Base-by-base conservation (phyloP, 306 rosid species). In the Cicer yamashitae region DNA sequence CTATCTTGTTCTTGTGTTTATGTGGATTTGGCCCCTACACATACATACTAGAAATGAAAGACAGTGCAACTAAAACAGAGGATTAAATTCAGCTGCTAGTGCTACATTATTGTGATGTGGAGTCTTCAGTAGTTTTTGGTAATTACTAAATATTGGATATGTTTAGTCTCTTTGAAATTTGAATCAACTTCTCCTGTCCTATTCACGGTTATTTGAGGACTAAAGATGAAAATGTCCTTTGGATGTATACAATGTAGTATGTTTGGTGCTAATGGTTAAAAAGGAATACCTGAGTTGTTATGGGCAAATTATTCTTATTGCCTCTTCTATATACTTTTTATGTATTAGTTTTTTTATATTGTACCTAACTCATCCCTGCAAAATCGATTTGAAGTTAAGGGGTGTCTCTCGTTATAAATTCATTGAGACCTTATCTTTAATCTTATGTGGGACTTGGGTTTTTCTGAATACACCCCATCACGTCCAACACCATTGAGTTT, bases 1-100 rank as follows among this genome's bases (percentile, higher is more conserved):
- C 69, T 63, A 63, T 62, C 22, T 62, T 14, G 68, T 62, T 62
- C 12, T 2, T 59, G 46, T 39, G 68, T 20, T 62, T 62, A 20
- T 60, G 46, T 56, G 62, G 6, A 11, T 56, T 56, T 20, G 38
- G 37, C 20, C 62, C 62, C 25, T 56, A 8, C n/a, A 56, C 20
- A 7, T 18, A 54, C 60, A 9, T 56, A 56, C 22, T 4, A 10
- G 37, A 56, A 20, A 56, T 56, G 38, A 56, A 20, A 56, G 41
- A 59, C 6, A 30, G 40, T 59, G 4, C 34, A 41, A 60, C 13
- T 4, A 6, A 34, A 13, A 46, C 18, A 20, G 68, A 39, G 47
- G 68, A 38, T 38, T 7, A 62, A 66, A 66, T 44, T 66, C 39
- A 44, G 17, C 47, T 20, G 40, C 40, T 10, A 43, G 71, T 18